These are phyloP conservation scores for Magnusiomyces clavatus DNA, from an alignment of 1,139 yeast genomes.

Conservation along the genomic window DNA sequence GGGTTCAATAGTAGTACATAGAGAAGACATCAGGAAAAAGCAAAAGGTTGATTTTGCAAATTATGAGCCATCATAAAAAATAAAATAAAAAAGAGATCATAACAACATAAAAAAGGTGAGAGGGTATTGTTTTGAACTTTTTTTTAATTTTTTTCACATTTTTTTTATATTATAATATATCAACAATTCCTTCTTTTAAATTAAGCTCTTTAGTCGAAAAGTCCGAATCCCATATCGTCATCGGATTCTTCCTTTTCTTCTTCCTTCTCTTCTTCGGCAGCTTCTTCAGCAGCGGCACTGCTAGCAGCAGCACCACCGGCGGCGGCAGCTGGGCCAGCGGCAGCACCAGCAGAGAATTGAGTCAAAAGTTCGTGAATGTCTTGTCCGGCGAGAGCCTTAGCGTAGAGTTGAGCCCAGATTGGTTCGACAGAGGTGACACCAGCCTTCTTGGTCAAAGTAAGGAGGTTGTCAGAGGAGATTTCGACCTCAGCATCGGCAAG, in stretches of 20 bases:
- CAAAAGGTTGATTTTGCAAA: too few relatives aligned
- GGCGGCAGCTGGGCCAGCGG: constrained; percentile 42
- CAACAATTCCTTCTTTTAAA: background rate
- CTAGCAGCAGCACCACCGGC: constrained; percentile 56
- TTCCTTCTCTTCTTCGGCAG: constrained; percentile 27
- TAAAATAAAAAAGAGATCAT: background rate
- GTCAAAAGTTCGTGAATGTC: constrained; percentile 39
- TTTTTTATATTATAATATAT: background rate
- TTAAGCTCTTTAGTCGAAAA: constrained; percentile 30
- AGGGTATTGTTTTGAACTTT: too few relatives aligned
- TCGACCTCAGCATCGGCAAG: constrained; percentile 96
- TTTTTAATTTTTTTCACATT: background rate
- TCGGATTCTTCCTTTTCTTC: constrained; percentile 28
- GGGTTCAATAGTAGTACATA: too few relatives aligned
- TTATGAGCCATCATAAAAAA: background rate
- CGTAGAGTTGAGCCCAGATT: constrained; percentile 50
- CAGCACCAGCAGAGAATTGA: constrained; percentile 81
- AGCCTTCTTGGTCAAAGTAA: constrained; percentile 80
- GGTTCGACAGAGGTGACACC: constrained; percentile 70
- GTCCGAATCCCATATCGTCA: constrained; percentile 35
- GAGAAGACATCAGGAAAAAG: too few relatives aligned
- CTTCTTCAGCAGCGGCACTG: constrained; percentile 56
- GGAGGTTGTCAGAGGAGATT: constrained; percentile 87
- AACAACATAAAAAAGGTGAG: background rate
- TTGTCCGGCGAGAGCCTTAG: constrained; percentile 82